Base-by-base conservation (phyloP, 2,329 filamentous ascomycete genomes). In the Xylaria digitata region DNA sequence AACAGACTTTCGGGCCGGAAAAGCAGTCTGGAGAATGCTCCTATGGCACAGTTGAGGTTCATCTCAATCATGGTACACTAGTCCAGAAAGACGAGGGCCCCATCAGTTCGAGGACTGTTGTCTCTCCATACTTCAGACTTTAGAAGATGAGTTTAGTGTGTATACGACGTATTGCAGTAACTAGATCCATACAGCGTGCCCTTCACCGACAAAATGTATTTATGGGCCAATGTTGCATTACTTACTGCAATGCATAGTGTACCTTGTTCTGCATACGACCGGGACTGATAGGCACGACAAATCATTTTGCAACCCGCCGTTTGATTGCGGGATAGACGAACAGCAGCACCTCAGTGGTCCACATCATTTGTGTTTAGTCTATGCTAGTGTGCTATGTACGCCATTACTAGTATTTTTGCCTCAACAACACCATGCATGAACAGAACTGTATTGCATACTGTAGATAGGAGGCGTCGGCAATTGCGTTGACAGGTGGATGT, bases 401-500 rank as follows among this genome's bases (percentile, higher is more conserved):
- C 26, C 26, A 26, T 5, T 26, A 26, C 26, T 26, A 26, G 26
- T 26, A 26, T 26, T 3, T 23, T 43, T 19, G 37, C 19, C 17
- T 42, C 37, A 40, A 40, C 11, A 40, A 15, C 37, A 15, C 13
- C 34, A 40, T 40, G 37, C 37, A 40, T 40, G 37, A 40, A 40
- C 11, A 43, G 5, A 32, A 21, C 11, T 30, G 15, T 42, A 19
- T 40, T 17, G 40, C 42, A 40, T 37, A 13, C 8, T 13, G 34
- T 7, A 56, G 34, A 37, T n/a, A 54, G 6, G 23, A 49, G 21
- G 46, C 40, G 30, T 43, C 59, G 48, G 64, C 54, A 63, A 15
- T 61, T 57, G 46, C n/a, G 32, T 54, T 57, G 58, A 23, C 46
- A 49, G 40, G 48, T 62, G 63, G 53, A 49, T 55, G 13, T 53